These are phyloP conservation scores for Henningerozyma blattae DNA, from an alignment of 805 yeast genomes.

Conservation along the genomic window DNA sequence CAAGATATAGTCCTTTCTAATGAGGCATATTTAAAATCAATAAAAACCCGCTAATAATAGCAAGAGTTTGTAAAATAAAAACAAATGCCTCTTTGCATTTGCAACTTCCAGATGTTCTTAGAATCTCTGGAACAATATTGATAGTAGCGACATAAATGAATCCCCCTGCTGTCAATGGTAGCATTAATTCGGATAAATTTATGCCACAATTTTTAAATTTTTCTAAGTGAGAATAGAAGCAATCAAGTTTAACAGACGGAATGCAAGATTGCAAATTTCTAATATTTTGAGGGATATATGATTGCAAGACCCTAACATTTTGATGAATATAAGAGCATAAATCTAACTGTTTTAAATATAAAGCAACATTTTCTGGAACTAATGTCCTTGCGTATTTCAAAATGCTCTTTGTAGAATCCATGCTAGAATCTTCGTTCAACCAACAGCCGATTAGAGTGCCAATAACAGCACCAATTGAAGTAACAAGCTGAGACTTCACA, in stretches of 20 bases:
- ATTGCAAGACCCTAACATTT: too few relatives aligned
- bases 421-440: conserved; percentile 29
- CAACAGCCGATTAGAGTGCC: conserved; percentile 58
- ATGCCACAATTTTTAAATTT: neutral
- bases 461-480: conserved; percentile 50
- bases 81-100: conserved; percentile 29
- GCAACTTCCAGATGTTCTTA: conserved; percentile 31
- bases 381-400: too few relatives aligned
- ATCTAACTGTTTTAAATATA: neutral
- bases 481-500: conserved; percentile 51
- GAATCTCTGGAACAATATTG: conserved; percentile 63
- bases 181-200: conserved; percentile 30
- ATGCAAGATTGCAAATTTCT: neutral
- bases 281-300: neutral
- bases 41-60: conserved; percentile 41
- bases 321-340: neutral
- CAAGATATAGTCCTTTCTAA: conserved; percentile 8
- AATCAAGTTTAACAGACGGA: neutral
- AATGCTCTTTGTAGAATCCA: neutral
- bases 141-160: conserved; percentile 62
- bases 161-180: conserved; percentile 71
- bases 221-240: too few relatives aligned
- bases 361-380: neutral
- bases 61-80: conserved; percentile 36
- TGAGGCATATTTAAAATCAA: conserved; percentile 33